A percentile compares a stretch with the other conserved stretches of the same genome.
phyloP scores from a whole-genome alignment of 2,329 filamentous ascomycete genomes.

The Hymenoscyphus fructigenus region DNA sequence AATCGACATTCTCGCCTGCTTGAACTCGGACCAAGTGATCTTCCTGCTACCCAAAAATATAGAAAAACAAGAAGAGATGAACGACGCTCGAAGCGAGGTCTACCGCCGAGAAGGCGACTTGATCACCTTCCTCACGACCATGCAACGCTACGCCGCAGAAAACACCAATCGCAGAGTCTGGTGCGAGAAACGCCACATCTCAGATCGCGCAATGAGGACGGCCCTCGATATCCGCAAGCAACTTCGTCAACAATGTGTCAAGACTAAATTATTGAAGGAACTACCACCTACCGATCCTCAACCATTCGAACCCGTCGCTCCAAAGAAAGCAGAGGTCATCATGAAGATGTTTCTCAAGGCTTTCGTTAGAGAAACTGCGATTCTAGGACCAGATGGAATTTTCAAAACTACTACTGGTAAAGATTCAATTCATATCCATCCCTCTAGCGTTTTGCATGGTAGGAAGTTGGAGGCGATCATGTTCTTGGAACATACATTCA shows the following conservation, averaged over 20 bases:
- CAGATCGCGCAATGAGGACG: slow-evolving; percentile 60
- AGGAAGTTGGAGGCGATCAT: slow-evolving; percentile 66
- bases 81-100: slow-evolving; percentile 55
- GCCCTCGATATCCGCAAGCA: slow-evolving; percentile 62
- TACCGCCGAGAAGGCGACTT: slow-evolving; percentile 63
- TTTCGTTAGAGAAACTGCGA: slow-evolving; percentile 60
- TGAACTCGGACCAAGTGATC: slow-evolving; percentile 63
- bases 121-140: slow-evolving; percentile 62
- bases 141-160: slow-evolving; percentile 60
- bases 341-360: slow-evolving; percentile 63
- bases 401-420: slow-evolving; percentile 61
- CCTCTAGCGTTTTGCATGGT: slow-evolving; percentile 61
- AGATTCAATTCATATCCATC: slow-evolving; percentile 61
- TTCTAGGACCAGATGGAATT: slow-evolving; percentile 58
- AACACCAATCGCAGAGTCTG: slow-evolving; percentile 51
- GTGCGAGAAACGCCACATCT: slow-evolving; percentile 58
- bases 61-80: slow-evolving; percentile 54
- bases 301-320: slow-evolving; percentile 53
- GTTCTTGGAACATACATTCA: slow-evolving; percentile 67
- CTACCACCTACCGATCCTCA: slow-evolving; percentile 52
- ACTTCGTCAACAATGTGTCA: slow-evolving; percentile 55
- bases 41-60: slow-evolving; percentile 60
- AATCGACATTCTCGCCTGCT: slow-evolving; percentile 76
- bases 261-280: slow-evolving; percentile 46
- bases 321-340: slow-evolving; percentile 53